phyloP scores from a whole-genome alignment of 345 rosid genomes.

The Boechera stricta region DNA sequence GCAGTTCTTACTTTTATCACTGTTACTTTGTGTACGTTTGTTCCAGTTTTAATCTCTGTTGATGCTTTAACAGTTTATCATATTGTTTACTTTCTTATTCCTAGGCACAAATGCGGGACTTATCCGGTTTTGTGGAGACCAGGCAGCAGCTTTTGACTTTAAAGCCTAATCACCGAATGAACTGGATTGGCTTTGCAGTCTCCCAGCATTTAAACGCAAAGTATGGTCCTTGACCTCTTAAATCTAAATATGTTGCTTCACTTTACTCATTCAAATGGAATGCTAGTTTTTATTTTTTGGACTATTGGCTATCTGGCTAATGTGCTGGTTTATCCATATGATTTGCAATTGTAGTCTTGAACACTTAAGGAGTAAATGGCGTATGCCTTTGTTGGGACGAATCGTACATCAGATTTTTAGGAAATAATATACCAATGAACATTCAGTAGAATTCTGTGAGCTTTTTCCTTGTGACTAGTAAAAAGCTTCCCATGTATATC shows the following conservation, averaged over 20 bases:
- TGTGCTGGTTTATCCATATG: slow-evolving; percentile 11
- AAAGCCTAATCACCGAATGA: slow-evolving; percentile 99
- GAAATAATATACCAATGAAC: slow-evolving; percentile 23
- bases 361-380: slow-evolving; percentile 1
- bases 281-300: slow-evolving; percentile 18
- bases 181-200: slow-evolving; percentile 99
- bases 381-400: slow-evolving; percentile 1
- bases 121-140: slow-evolving; percentile 95
- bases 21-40: slow-evolving; percentile 13
- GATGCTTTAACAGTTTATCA: slow-evolving; percentile 6
- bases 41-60: slow-evolving; percentile 19
- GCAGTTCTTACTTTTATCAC: slow-evolving; percentile 7
- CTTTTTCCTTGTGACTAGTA: background rate
- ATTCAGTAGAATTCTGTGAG: slow-evolving; percentile 9
- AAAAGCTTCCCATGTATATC: slow-evolving; percentile 4
- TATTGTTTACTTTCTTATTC: slow-evolving; percentile 26
- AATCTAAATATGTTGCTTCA: background rate
- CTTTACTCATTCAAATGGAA: slow-evolving; percentile 8
- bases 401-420: slow-evolving; percentile 12
- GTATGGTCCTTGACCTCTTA: slow-evolving; percentile 53
- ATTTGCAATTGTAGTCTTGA: slow-evolving; percentile 20
- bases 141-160: slow-evolving; percentile 90
- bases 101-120: slow-evolving; percentile 99
- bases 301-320: slow-evolving; percentile 21
- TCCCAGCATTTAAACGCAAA: slow-evolving; percentile 89